These are phyloP conservation scores for Aspergillus flavus DNA, from an alignment of 2,329 filamentous ascomycete genomes.

Conservation along the genomic window DNA sequence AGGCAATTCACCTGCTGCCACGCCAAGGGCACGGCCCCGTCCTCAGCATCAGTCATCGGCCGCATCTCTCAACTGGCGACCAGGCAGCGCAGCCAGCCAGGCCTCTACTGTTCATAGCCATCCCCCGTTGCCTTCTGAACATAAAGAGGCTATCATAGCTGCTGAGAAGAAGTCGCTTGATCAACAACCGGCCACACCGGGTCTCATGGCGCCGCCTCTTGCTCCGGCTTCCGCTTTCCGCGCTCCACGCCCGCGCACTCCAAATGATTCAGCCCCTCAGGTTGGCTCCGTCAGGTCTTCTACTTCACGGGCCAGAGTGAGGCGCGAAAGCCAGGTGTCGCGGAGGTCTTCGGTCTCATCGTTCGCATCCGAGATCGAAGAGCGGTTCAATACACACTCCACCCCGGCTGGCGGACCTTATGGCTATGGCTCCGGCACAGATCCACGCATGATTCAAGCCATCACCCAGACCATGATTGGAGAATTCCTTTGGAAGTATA, in stretches of 20 bases:
- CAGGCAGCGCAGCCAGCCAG: conserved; percentile 73
- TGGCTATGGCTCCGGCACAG: conserved; percentile 72
- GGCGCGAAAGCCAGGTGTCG: conserved; percentile 50
- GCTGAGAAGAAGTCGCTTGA: conserved; percentile 63
- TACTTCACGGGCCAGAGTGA: conserved; percentile 62
- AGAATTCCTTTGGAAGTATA: conserved; percentile 99
- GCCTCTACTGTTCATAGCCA: conserved; percentile 54
- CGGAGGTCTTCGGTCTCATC: conserved; percentile 89
- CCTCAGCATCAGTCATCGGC: conserved; percentile 36
- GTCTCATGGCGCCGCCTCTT: conserved; percentile 79
- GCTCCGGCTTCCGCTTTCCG: conserved; percentile 76
- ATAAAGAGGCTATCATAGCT: conserved; percentile 81
- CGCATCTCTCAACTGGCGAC: conserved; percentile 53
- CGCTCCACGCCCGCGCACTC: conserved; percentile 61
- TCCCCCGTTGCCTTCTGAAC: conserved; percentile 79
- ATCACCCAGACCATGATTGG: conserved; percentile 99
- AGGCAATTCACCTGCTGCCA: conserved; percentile 38
- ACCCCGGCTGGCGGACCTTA: conserved; percentile 53
- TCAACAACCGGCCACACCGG: conserved; percentile 44
- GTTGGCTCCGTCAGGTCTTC: conserved; percentile 49
- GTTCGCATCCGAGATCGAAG: conserved; percentile 91
- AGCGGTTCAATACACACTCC: conserved; percentile 76
- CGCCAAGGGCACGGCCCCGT: conserved; percentile 38
- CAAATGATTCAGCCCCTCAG: conserved; percentile 54
- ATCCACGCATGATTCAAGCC: conserved; percentile 97